phyloP scores from a whole-genome alignment of 2,329 filamentous ascomycete genomes.

The Penicillium verrucosum region DNA sequence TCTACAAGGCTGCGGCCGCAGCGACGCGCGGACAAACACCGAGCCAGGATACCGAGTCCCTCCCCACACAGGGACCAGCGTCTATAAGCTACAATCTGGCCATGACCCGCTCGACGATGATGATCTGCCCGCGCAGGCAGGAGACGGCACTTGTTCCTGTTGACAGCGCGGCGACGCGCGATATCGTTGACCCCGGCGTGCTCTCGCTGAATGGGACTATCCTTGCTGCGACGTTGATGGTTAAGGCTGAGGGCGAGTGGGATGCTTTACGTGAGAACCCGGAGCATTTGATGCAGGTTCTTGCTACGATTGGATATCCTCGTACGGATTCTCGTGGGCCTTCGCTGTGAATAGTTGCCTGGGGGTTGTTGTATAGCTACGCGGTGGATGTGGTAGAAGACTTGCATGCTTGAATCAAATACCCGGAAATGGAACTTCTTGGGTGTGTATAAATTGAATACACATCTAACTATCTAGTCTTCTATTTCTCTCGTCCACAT shows the following conservation, averaged over 20 bases:
- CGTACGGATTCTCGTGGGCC: slow-evolving; percentile 12
- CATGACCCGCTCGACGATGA: slow-evolving; percentile 54
- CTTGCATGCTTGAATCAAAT: background rate
- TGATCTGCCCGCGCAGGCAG: slow-evolving; percentile 50
- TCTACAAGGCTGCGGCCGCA: slow-evolving; percentile 42
- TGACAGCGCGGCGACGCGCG: slow-evolving; percentile 34
- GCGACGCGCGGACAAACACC: slow-evolving; percentile 17
- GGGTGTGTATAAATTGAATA: background rate
- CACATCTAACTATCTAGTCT: background rate
- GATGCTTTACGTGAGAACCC: slow-evolving; percentile 44
- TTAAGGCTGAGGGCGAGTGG: slow-evolving; percentile 56
- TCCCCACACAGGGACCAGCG: slow-evolving; percentile 34
- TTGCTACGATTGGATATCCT: slow-evolving; percentile 44
- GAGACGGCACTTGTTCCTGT: slow-evolving; percentile 45
- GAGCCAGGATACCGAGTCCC: slow-evolving; percentile 17
- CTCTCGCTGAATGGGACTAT: slow-evolving; percentile 57
- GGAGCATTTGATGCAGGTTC: slow-evolving; percentile 42
- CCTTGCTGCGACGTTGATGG: slow-evolving; percentile 57
- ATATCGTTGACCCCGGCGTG: slow-evolving; percentile 34
- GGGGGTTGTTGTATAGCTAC: background rate
- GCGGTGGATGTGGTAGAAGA: background rate
- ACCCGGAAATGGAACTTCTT: background rate
- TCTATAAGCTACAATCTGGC: slow-evolving; percentile 58
- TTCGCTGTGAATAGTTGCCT: background rate
- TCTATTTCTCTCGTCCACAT: background rate